Conservation (phyloP, 2,329 filamentous ascomycete genomes). For the Xylaria sp. region DNA sequence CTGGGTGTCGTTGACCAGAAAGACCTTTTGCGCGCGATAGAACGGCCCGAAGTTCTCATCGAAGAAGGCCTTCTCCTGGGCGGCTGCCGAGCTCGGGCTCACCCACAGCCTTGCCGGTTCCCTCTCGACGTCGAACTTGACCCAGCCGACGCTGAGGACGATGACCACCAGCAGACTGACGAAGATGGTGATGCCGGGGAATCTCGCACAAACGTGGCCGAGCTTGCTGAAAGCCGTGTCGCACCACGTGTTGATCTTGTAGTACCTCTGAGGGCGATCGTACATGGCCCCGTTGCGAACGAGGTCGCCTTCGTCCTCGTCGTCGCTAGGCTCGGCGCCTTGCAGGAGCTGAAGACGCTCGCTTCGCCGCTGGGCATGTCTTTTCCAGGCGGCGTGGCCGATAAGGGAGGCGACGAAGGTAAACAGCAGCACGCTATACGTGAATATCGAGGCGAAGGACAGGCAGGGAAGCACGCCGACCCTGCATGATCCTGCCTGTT, state of each 20-base stretch:
- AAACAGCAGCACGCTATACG: slow-evolving; percentile 77
- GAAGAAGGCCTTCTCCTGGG: slow-evolving; percentile 91
- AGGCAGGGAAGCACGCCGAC: slow-evolving; percentile 90
- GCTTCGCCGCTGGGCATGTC: slow-evolving; percentile 72
- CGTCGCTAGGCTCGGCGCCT: slow-evolving; percentile 80
- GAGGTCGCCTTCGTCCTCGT: slow-evolving; percentile 90
- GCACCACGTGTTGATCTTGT: slow-evolving; percentile 81
- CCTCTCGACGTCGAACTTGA: slow-evolving; percentile 84
- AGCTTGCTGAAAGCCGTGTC: slow-evolving; percentile 80
- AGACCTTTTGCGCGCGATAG: slow-evolving; percentile 90
- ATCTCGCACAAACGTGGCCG: slow-evolving; percentile 78
- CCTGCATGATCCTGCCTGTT: slow-evolving; percentile 70
- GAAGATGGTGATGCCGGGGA: slow-evolving; percentile 81
- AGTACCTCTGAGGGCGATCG: slow-evolving; percentile 77
- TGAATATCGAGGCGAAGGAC: slow-evolving; percentile 87
- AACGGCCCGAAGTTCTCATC: slow-evolving; percentile 93
- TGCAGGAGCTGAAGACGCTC: slow-evolving; percentile 87
- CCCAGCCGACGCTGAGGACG: slow-evolving; percentile 83
- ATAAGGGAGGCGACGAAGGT: slow-evolving; percentile 67
- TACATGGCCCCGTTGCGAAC: slow-evolving; percentile 76
- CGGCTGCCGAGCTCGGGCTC: slow-evolving; percentile 87
- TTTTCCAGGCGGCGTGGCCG: slow-evolving; percentile 75
- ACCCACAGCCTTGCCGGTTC: slow-evolving; percentile 95
- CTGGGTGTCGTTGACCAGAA: slow-evolving; percentile 85
- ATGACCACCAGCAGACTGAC: slow-evolving; percentile 74